Evolutionary conservation across 805 yeast genomes (phyloP), one percentile per base, ranked within the genome.

Genomic region (Phaffomyces thermotolerans): DNA sequence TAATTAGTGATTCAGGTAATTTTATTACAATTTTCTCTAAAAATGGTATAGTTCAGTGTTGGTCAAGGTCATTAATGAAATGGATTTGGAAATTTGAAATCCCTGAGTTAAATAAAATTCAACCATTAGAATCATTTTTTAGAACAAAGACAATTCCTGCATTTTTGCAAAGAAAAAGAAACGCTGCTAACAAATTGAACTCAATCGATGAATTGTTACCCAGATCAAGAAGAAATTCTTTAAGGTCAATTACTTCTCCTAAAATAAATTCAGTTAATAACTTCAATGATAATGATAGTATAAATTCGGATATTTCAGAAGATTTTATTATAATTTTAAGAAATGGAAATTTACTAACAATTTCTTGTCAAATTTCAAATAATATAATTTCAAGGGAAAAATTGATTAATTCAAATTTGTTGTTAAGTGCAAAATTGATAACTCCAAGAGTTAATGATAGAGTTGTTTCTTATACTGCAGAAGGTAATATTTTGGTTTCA

Each of bases 361-460:
- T 79, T 20, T 65, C 76, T 10, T 76, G 84, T 55, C 58, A 60
- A 24, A 72, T 69, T 49, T 83, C 84, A 3, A 48, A 64, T 0
- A 43, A 43, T 35, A 24, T 32, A 8, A 40, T 71, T 8, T 64
- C 53, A n/a, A 62, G 59, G 35, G 58, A 66, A 8, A 44, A 50
- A n/a, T 34, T 72, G 10, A 58, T 67, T 2, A 42, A 52, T 14
- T 47, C 58, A 1, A 57, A 65, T 18, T 54, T 83, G n/a, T 65
- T 68, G 1, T 67, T 78, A 3, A 80, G 81, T 43, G 73, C 72
- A 41, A 74, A 75, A 47, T 58, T 87, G 10, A 58, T 72, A 3
- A 81, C 95, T 0, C 87, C 95, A 5, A 70, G 93, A 57, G 81
- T 85, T 23, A 81, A 78, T 53, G 93, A 85, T 57, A 68, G 90